Conservation (phyloP, 2,329 filamentous ascomycete genomes). For the Aspergillus awamori region DNA sequence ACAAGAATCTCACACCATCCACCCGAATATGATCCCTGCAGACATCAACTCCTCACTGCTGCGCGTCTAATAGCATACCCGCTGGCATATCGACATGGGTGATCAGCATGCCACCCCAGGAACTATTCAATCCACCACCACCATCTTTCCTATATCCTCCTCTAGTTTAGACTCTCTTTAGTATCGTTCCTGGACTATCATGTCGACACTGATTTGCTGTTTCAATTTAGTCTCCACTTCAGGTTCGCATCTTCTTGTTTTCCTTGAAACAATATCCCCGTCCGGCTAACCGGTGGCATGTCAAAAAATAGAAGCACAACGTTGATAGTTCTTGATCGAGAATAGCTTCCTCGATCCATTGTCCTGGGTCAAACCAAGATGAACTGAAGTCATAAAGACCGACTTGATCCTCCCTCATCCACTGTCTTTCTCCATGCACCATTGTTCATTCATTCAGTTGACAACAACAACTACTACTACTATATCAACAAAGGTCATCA, state of each 20-base stretch:
- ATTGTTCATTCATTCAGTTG: slow-evolving; percentile 7
- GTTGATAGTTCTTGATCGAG: slow-evolving; percentile 14
- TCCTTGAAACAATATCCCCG: slow-evolving; percentile 15
- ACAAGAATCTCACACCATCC: slow-evolving; percentile 11
- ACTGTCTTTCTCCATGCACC: slow-evolving; percentile 7
- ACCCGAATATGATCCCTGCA: slow-evolving; percentile 15
- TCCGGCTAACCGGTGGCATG: slow-evolving; percentile 2
- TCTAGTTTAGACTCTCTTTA: slow-evolving; percentile 10
- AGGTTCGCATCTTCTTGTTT: slow-evolving; percentile 11
- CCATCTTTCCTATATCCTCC: slow-evolving; percentile 9
- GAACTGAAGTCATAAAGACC: slow-evolving; percentile 19
- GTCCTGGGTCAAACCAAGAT: slow-evolving; percentile 10
- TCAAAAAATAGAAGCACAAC: slow-evolving; percentile 21
- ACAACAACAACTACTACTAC: slow-evolving; percentile 2
- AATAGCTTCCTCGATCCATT: background rate
- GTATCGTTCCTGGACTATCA: slow-evolving; percentile 5
- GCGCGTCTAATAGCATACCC: slow-evolving; percentile 10
- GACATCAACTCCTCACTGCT: slow-evolving; percentile 10
- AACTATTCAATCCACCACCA: slow-evolving; percentile 9
- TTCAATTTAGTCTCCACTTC: slow-evolving; percentile 15
- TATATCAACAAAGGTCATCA: background rate
- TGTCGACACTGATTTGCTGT: slow-evolving; percentile 12
- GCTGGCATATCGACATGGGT: background rate
- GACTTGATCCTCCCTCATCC: slow-evolving; percentile 12
- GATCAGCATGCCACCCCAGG: slow-evolving; percentile 15